A percentile compares a stretch with the other conserved stretches of the same genome.
Evolutionary conservation across 495 filamentous ascomycete species (phyloP).

Genomic region (Penicilliopsis zonata): DNA sequence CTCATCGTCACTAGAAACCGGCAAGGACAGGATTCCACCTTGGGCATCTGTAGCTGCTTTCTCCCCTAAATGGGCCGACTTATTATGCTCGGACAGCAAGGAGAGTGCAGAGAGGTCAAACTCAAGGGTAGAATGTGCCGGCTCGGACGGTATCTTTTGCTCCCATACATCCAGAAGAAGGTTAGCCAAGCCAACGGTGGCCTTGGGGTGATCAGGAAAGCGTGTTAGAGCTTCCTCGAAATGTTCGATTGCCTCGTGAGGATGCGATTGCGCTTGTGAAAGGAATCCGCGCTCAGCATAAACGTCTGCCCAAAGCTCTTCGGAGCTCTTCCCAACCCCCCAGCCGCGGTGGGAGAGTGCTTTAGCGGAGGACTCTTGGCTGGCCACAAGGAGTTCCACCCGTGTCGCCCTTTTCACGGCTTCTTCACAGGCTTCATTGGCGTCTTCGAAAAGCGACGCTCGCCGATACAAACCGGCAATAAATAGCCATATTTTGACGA

Average conservation of each 20-base stretch:
- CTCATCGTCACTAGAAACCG: conserved; percentile 19
- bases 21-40: conserved; percentile 2
- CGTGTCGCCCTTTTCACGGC: conserved; percentile 54
- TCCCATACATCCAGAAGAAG: conserved; percentile 80
- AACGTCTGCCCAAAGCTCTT: conserved; percentile 72
- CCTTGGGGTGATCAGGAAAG: conserved; percentile 62
- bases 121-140: conserved; percentile 19
- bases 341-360: conserved; percentile 51
- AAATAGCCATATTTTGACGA: conserved; percentile 80
- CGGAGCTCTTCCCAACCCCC: conserved; percentile 62
- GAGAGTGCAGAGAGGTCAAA: conserved; percentile 15
- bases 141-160: conserved; percentile 40
- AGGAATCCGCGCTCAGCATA: conserved; percentile 65
- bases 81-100: conserved; percentile 12
- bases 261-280: conserved; percentile 43
- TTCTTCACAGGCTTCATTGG: conserved; percentile 65
- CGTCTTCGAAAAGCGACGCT: conserved; percentile 65
- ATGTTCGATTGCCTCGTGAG: conserved; percentile 53
- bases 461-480: conserved; percentile 79
- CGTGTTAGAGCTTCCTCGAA: conserved; percentile 73
- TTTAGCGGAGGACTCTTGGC: conserved; percentile 35
- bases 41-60: conserved; percentile 1
- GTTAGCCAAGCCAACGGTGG: conserved; percentile 71
- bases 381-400: conserved; percentile 29
- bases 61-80: conserved; percentile 5